These are phyloP conservation scores for Cantharellus cinnabarinus DNA, from an alignment of 768 basidiomycete species.

Conservation along the genomic window DNA sequence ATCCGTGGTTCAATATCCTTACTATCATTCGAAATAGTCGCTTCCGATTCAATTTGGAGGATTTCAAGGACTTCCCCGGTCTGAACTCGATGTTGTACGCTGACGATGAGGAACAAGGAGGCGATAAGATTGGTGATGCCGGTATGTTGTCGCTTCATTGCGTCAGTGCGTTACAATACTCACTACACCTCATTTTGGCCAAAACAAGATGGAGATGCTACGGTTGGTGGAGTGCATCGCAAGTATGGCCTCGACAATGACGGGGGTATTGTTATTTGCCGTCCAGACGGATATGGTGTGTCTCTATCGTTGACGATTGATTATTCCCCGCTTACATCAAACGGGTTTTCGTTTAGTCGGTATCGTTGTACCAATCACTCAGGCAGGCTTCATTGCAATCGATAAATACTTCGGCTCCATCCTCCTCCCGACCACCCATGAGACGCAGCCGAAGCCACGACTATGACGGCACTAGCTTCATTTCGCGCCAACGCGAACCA, in stretches of 20 bases:
- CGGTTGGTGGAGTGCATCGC: background rate
- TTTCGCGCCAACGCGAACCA: no score
- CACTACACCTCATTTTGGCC: background rate
- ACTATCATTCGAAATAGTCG: background rate
- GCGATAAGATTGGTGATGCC: background rate
- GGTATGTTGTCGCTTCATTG: background rate
- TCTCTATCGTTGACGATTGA: background rate
- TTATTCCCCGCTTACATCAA: background rate
- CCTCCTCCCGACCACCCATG: slow-evolving; percentile 3
- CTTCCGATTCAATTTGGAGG: background rate
- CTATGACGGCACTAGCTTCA: no score
- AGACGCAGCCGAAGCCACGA: no score
- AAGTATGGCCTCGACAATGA: slow-evolving; percentile 12
- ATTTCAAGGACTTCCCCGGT: background rate
- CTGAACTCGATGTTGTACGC: background rate
- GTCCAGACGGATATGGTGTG: slow-evolving; percentile 16
- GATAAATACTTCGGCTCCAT: slow-evolving; percentile 15
- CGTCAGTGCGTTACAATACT: background rate
- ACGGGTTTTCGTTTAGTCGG: slow-evolving; percentile 9
- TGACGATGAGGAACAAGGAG: background rate
- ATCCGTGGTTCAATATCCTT: background rate
- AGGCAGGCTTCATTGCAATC: slow-evolving; percentile 10
- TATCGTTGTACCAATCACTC: slow-evolving; percentile 11
- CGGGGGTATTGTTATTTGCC: slow-evolving; percentile 16
- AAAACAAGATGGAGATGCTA: background rate